A percentile compares a stretch with the other conserved stretches of the same genome.
These are phyloP conservation scores for Lachancea quebecensis DNA, from an alignment of 805 yeast genomes.

Conservation along the genomic window DNA sequence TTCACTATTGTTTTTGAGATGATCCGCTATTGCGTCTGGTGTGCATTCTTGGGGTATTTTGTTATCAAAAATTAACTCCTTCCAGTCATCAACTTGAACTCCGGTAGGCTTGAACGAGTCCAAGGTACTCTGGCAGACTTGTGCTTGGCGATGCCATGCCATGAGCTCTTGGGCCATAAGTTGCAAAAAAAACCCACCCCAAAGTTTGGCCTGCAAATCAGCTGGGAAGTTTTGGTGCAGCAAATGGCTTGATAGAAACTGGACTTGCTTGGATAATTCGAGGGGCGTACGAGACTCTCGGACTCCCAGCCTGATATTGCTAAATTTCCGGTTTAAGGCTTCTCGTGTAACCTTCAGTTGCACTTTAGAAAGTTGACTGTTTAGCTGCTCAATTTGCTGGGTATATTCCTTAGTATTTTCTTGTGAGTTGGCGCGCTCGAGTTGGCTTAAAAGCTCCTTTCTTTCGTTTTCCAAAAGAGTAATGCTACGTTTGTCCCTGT, in stretches of 20 bases:
- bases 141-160: background rate
- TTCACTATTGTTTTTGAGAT: background rate
- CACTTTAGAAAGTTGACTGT: background rate
- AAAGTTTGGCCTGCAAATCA: background rate
- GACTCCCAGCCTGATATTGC: background rate
- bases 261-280: background rate
- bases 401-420: conserved; percentile 1
- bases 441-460: background rate
- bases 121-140: background rate
- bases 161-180: background rate
- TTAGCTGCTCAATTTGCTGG: background rate
- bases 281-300: background rate
- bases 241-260: background rate
- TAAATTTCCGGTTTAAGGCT: background rate
- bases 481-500: background rate
- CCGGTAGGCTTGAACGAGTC: background rate
- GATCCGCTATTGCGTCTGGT: background rate
- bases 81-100: background rate
- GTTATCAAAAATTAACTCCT: background rate
- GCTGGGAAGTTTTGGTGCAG: background rate
- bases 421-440: background rate
- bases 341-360: background rate
- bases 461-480: background rate
- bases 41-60: background rate
- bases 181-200: background rate